These are phyloP conservation scores for Cantharellus anzutake DNA, from an alignment of 768 basidiomycete species.

Conservation along the genomic window DNA sequence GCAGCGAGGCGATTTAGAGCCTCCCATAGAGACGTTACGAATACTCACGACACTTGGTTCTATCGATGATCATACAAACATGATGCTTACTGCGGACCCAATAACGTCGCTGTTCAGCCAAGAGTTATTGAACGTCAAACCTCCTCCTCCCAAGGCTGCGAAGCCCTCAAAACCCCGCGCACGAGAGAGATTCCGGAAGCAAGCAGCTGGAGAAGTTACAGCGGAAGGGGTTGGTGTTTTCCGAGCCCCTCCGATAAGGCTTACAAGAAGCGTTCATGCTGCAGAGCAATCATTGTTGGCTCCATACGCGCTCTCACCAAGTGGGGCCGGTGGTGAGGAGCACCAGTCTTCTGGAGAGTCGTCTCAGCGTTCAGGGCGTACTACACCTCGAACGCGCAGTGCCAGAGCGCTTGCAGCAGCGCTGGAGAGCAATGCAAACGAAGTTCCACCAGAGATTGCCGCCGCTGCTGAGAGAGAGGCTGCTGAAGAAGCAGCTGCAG, in stretches of 20 bases:
- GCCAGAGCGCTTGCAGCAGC: constrained; percentile 25
- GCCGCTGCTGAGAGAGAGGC: not conserved
- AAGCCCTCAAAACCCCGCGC: not conserved
- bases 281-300: not conserved
- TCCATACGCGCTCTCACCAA: not conserved
- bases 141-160: constrained; percentile 36
- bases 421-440: constrained; percentile 24
- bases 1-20: constrained; percentile 54
- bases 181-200: too few relatives aligned
- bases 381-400: constrained; percentile 23
- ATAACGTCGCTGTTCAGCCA: constrained; percentile 48
- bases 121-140: constrained; percentile 42
- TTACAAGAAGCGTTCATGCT: not conserved
- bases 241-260: not conserved
- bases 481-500: constrained; percentile 8
- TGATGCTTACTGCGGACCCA: constrained; percentile 38
- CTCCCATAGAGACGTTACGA: constrained; percentile 35
- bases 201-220: too few relatives aligned
- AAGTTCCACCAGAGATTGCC: not conserved
- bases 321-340: not conserved
- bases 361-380: not conserved
- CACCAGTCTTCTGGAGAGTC: not conserved
- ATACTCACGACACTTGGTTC: constrained; percentile 34
- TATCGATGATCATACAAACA: constrained; percentile 33
- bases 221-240: not conserved